A percentile compares a stretch with the other conserved stretches of the same genome.
phyloP scores from a whole-genome alignment of 2,329 filamentous ascomycete genomes.

The Claviceps maximensis region DNA sequence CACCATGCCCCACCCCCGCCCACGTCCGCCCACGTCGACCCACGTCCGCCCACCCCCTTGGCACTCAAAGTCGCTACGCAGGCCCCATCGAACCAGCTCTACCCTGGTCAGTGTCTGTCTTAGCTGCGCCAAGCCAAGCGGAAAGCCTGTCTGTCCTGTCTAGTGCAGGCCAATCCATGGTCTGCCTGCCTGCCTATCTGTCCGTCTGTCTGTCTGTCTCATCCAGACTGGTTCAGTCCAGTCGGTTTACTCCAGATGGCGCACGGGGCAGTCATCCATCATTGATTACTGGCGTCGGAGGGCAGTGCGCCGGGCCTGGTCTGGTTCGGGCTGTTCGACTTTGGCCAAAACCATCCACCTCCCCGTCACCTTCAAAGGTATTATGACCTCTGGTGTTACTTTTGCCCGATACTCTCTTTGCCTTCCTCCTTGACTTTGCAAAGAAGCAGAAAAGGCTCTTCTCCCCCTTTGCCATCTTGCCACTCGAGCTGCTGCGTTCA shows the following conservation, averaged over 20 bases:
- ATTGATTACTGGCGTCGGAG: background rate
- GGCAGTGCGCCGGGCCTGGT: background rate
- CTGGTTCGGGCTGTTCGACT: background rate
- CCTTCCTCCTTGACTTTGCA: background rate
- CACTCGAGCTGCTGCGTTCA: constrained; percentile 5
- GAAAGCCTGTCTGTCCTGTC: constrained; percentile 1
- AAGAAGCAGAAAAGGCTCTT: background rate
- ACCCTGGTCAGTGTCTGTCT: constrained; percentile 2
- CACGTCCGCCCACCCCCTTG: background rate
- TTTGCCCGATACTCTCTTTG: background rate
- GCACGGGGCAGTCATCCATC: background rate
- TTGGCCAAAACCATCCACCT: constrained; percentile 5
- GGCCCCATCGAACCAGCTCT: constrained; percentile 2
- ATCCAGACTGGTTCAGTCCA: too few species aligned
- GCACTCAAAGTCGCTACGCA: background rate
- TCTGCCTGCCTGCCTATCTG: too few species aligned
- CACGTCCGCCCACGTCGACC: background rate
- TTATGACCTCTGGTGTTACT: background rate
- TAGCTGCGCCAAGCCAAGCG: background rate
- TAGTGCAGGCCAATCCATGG: background rate
- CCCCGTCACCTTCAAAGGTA: constrained; percentile 2
- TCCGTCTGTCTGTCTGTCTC: background rate
- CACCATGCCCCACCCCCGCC: background rate
- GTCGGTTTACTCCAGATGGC: background rate
- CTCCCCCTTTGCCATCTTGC: background rate